Evolutionary conservation across 2,329 filamentous ascomycete species (phyloP), one percentile per base, ranked within the genome.

Genomic region (Aspergillus vadensis): DNA sequence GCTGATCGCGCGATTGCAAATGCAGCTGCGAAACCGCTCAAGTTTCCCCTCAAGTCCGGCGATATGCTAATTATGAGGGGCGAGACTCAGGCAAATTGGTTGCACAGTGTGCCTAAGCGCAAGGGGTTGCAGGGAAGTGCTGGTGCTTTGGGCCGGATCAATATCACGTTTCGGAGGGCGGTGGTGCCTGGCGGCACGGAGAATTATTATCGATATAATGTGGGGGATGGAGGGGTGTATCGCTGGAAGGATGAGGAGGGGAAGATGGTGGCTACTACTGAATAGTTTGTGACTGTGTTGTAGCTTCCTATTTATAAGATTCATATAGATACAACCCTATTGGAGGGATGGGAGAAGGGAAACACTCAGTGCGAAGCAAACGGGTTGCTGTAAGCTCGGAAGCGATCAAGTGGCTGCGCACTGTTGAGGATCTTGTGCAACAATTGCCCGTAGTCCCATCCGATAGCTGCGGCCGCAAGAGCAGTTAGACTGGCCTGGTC

Each of bases 151-250:
- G 86, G 86, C 2, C 79, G 87, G 51, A 88, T 90, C 67, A 94
- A 94, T 70, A 92, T 94, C 64, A 94, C 91, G 0, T 91, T 93
- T 70, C 80, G 91, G 27, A 83, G 82, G 65, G 91, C 89, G 21
- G 82, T 91, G 80, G 81, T 90, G 21, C 88, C 84, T 66, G 88
- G 80, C 3, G 90, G 90, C 1, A 93, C 90, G 27, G 88, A 91
- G 69, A 94, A 94, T 74, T 93, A 94, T 74, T 92, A 94, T 74
- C 85, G 87, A 70, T 94, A 94, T 76, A 94, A 94, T 76, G 88
- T 93, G 54, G 90, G 91, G 0, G 82, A 75, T 41, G 90, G 91
- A 0, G 81, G 79, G 1, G 84, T 88, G n/a, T 89, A 86, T 73
- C 83, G 81, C 68, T 93, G 91, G 91, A 81, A 90, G 72, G 79